Evolutionary conservation across 441 rosid genomes (phyloP).

Genomic region (Macaranga tanarius): DNA sequence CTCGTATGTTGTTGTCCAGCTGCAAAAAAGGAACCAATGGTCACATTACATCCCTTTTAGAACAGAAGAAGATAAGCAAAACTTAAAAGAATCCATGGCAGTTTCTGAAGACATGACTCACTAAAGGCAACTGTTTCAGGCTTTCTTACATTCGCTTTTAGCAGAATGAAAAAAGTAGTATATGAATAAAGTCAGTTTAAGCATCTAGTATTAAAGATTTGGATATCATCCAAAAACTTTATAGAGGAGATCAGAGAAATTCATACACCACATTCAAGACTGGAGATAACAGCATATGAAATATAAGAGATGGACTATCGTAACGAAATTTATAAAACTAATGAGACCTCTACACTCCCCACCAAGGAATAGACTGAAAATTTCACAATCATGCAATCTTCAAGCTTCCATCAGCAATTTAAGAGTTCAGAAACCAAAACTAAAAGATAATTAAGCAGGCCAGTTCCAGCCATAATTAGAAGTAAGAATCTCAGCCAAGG

Average conservation of each 20-base stretch:
- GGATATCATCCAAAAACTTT: not conserved
- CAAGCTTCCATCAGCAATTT: not conserved
- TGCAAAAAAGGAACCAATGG: constrained; percentile 29
- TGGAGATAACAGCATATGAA: not conserved
- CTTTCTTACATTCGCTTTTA: not conserved
- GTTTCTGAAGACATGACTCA: not conserved
- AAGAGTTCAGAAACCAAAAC: not conserved
- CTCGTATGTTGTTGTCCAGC: constrained; percentile 59
- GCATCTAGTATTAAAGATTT: not conserved
- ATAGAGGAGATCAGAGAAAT: not conserved
- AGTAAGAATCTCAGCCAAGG: not conserved
- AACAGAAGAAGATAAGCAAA: not conserved
- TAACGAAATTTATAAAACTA: not conserved
- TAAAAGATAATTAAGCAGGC: not conserved
- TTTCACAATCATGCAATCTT: not conserved
- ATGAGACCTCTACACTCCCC: not conserved
- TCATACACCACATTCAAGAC: not conserved
- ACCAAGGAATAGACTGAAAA: not conserved
- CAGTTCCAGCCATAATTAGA: not conserved
- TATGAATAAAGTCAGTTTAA: not conserved
- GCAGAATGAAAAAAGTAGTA: not conserved
- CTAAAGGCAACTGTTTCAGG: not conserved
- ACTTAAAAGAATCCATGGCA: not conserved
- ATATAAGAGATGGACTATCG: not conserved
- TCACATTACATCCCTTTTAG: not conserved